A percentile compares a stretch with the other conserved stretches of the same genome.
Conservation (phyloP, 1,284 basidiomycete genomes). For the Cutaneotrichosporon sp. region DNA sequence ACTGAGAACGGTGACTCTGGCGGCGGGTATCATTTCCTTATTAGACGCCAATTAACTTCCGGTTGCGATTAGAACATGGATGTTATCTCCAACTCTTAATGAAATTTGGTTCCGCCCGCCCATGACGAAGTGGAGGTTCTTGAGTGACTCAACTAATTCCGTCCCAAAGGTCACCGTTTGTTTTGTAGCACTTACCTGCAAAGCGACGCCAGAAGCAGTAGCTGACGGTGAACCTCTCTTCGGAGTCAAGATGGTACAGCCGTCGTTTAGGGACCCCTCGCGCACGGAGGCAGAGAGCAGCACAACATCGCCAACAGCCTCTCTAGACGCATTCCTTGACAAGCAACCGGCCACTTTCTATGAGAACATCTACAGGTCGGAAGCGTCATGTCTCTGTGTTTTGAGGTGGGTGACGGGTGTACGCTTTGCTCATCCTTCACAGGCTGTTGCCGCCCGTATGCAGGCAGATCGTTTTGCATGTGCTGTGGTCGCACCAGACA, state of each 20-base stretch:
- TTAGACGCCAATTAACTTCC: no score
- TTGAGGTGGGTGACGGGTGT: conserved; percentile 59
- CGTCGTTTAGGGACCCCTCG: conserved; percentile 31
- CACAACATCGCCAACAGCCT: conserved; percentile 33
- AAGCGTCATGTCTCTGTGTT: conserved; percentile 89
- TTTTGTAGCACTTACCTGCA: no score
- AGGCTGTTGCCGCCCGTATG: conserved; percentile 82
- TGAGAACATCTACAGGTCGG: conserved; percentile 76
- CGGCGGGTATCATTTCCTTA: no score
- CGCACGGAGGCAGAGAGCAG: conserved; percentile 4
- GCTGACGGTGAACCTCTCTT: no score
- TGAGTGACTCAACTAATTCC: no score
- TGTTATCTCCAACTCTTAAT: no score
- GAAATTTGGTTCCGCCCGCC: no score
- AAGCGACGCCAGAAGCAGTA: background rate
- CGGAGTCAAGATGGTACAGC: conserved; percentile 45
- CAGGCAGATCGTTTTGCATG: conserved; percentile 82
- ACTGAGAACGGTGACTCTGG: no score
- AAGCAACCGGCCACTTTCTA: conserved; percentile 78
- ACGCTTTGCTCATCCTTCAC: background rate
- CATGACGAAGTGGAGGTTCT: no score
- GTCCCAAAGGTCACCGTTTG: no score
- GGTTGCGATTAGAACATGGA: no score
- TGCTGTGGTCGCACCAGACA: conserved; percentile 82
- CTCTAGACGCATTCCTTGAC: conserved; percentile 66